Evolutionary conservation across 2,329 filamentous ascomycete species (phyloP), one percentile per base, ranked within the genome.

Genomic region (Curvularia spicifera): DNA sequence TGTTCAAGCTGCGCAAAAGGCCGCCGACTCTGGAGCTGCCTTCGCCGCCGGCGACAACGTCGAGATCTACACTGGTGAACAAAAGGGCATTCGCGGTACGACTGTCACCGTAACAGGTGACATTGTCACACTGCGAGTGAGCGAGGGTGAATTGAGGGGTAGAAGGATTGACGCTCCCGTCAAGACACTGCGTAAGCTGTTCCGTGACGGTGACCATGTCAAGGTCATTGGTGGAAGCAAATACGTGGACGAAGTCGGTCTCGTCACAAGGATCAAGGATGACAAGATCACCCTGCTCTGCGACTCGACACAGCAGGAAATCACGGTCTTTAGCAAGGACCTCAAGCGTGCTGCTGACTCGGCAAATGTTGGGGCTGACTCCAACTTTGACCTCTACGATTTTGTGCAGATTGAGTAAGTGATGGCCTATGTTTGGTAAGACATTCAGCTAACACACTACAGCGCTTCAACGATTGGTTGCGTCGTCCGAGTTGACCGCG

Each of bases 241-340:
- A 69, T 98, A 93, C 76, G 88, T 91, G 54, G 95, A 97, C 69
- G 95, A 99, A 79, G 90, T 98, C 44, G 95, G 95, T 78, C 96
- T 97, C 86, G 93, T 99, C 51, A 93, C 98, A 65, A 91, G 92
- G 76, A 95, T 97, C 66, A 89, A 87, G 48, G 92, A 96, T 59
- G 95, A 99, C 75, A 89, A 91, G 39, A 93, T 99, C 57, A 98
- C 95, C 1, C 82, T 99, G 64, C 82, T 99, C 65, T 97, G 91
- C 47, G 95, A 99, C 78, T 92, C 95, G 75, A 95, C 87, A 60
- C 94, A 95, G 78, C 88, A 89, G 51, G 95, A 99, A 75, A 93
- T 99, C 67, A 97, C 93, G 0, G 95, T 99, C 33, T 99, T 99
- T 75, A 97, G 94, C 81, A 97, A 96, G 76, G 95, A 99, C 79